Percentiles rank a stretch among this genome's conserved stretches.
These are phyloP conservation scores for Cladorrhinum sp. DNA, from an alignment of 2,329 filamentous ascomycete species.

Conservation along the genomic window DNA sequence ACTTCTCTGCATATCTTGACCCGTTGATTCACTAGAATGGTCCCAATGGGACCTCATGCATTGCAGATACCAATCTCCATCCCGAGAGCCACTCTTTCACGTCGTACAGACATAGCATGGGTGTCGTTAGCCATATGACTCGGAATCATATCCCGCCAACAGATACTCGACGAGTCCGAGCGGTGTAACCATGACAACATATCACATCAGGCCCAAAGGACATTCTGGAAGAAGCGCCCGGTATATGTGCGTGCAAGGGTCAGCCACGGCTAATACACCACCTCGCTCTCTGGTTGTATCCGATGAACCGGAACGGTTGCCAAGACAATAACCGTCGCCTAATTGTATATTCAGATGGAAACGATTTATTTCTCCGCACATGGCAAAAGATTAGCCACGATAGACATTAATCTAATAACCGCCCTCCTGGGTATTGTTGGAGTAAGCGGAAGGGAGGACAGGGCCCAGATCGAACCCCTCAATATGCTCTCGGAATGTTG, in stretches of 20 bases:
- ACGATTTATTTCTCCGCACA: not conserved
- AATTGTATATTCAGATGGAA: conserved; percentile 8
- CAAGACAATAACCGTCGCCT: conserved; percentile 23
- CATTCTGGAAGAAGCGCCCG: not conserved
- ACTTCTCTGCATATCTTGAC: too few species aligned
- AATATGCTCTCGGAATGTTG: not conserved
- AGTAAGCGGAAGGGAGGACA: not conserved
- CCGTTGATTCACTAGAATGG: not conserved
- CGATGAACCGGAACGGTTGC: conserved; percentile 19
- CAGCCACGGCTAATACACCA: not conserved
- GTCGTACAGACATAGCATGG: not conserved
- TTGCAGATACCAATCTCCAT: not conserved
- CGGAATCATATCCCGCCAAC: not conserved
- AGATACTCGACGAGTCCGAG: not conserved
- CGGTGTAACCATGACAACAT: not conserved
- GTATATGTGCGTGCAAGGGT: not conserved
- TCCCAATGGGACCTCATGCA: not conserved
- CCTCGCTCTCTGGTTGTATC: not conserved
- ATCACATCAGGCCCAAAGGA: not conserved
- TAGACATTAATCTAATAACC: not conserved
- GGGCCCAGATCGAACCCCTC: not conserved
- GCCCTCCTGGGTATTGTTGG: not conserved
- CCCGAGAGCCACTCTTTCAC: not conserved
- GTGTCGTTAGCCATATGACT: not conserved
- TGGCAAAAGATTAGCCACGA: not conserved